Conservation (phyloP, 1,284 basidiomycete genomes). For the Cutaneotrichosporon arboriforme region DNA sequence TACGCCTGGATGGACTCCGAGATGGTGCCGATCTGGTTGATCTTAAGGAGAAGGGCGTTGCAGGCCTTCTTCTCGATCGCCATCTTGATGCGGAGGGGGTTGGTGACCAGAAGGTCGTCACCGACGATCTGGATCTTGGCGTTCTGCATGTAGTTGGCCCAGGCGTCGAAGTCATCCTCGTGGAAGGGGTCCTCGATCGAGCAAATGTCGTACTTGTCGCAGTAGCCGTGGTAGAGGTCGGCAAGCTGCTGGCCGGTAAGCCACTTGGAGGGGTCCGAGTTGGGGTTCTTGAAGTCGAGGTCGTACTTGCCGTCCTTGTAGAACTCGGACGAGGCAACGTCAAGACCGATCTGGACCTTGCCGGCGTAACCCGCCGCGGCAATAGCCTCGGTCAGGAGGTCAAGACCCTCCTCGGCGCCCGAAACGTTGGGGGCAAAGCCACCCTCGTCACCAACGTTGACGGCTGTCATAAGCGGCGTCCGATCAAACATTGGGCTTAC, state of each 20-base stretch:
- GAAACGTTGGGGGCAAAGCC: slow-evolving; percentile 98
- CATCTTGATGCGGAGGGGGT: slow-evolving; percentile 88
- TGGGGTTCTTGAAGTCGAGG: slow-evolving; percentile 95
- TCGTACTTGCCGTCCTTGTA: slow-evolving; percentile 99
- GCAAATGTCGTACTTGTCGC: slow-evolving; percentile 90
- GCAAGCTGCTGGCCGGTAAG: slow-evolving; percentile 79
- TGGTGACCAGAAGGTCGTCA: slow-evolving; percentile 98
- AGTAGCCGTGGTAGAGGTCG: slow-evolving; percentile 79
- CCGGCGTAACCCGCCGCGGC: slow-evolving; percentile 96
- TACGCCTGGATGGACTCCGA: slow-evolving; percentile 74
- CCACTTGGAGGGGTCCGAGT: slow-evolving; percentile 96
- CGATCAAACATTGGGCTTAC: neutral
- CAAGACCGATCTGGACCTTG: slow-evolving; percentile 97
- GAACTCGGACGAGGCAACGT: slow-evolving; percentile 99
- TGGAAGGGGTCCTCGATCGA: slow-evolving; percentile 99
- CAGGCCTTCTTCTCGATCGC: slow-evolving; percentile 99
- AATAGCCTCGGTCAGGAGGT: slow-evolving; percentile 93
- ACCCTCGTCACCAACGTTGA: slow-evolving; percentile 99
- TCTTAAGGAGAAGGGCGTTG: slow-evolving; percentile 97
- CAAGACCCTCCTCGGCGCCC: slow-evolving; percentile 94
- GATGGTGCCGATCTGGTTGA: slow-evolving; percentile 99
- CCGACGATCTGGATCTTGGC: slow-evolving; percentile 72
- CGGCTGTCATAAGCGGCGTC: slow-evolving; percentile 49
- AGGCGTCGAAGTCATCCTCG: slow-evolving; percentile 99
- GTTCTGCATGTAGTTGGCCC: slow-evolving; percentile 78